Conservation (phyloP, 495 filamentous ascomycete genomes). For the Penicillium soppii region DNA sequence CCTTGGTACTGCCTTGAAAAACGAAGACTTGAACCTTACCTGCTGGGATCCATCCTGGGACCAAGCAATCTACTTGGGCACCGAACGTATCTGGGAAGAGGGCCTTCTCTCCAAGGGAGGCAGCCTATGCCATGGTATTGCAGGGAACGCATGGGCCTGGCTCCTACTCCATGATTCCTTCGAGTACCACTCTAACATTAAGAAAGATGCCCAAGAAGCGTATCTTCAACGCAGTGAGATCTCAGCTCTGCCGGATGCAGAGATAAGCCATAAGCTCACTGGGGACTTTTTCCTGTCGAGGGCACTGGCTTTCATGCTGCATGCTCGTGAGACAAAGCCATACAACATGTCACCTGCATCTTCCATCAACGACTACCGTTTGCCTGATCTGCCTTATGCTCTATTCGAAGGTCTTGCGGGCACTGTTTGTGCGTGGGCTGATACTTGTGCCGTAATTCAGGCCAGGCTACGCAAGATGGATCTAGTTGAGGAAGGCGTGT, state of each 20-base stretch:
- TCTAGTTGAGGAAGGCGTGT: conserved; percentile 17
- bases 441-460: conserved; percentile 39
- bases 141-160: conserved; percentile 46
- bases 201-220: conserved; percentile 22
- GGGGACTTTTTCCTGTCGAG: conserved; percentile 44
- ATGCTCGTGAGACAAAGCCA: conserved; percentile 41
- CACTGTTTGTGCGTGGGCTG: conserved; percentile 47
- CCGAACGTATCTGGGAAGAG: conserved; percentile 47
- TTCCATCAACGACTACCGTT: conserved; percentile 33
- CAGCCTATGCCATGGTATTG: conserved; percentile 46
- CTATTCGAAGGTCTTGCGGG: conserved; percentile 48
- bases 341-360: conserved; percentile 24
- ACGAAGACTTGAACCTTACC: conserved; percentile 18
- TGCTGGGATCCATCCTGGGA: conserved; percentile 46
- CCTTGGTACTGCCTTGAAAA: conserved; percentile 32
- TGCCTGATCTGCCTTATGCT: conserved; percentile 45
- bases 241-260: not conserved
- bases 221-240: conserved; percentile 17
- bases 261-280: conserved; percentile 16
- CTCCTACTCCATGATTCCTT: conserved; percentile 37
- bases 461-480: conserved; percentile 36
- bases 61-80: conserved; percentile 31
- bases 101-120: conserved; percentile 49
- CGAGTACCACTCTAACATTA: conserved; percentile 23
- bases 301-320: conserved; percentile 40